A percentile compares a stretch with the other conserved stretches of the same genome.
phyloP scores from a whole-genome alignment of 2,329 filamentous ascomycete genomes.

The Aureobasidium sp. region DNA sequence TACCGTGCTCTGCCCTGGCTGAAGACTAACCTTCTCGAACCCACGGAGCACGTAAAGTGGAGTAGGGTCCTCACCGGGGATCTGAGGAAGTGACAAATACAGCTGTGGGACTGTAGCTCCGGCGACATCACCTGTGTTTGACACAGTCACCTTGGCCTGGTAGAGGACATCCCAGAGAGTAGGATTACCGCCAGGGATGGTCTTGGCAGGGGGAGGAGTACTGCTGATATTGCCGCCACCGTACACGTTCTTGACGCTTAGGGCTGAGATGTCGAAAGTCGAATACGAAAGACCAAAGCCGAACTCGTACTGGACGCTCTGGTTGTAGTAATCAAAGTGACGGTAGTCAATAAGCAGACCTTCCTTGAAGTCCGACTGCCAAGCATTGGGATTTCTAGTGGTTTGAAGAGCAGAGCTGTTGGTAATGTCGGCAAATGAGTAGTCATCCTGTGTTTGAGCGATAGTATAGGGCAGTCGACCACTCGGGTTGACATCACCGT shows the following conservation, averaged over 20 bases:
- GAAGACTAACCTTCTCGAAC: slow-evolving; percentile 34
- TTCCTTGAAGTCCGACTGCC: slow-evolving; percentile 45
- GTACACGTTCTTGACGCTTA: slow-evolving; percentile 40
- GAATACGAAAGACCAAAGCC: slow-evolving; percentile 32
- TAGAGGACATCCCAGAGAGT: slow-evolving; percentile 60
- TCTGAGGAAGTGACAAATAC: slow-evolving; percentile 43
- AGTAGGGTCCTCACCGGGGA: slow-evolving; percentile 53
- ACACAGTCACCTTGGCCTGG: slow-evolving; percentile 57
- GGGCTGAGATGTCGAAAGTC: slow-evolving; percentile 32
- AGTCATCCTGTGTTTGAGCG: slow-evolving; percentile 28
- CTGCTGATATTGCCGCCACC: slow-evolving; percentile 38
- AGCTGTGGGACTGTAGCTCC: slow-evolving; percentile 58
- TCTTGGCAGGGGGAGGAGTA: slow-evolving; percentile 32
- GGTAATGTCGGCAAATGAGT: slow-evolving; percentile 27
- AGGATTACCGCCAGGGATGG: slow-evolving; percentile 49
- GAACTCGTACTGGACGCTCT: slow-evolving; percentile 27
- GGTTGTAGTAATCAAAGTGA: slow-evolving; percentile 39
- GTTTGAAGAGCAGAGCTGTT: slow-evolving; percentile 29
- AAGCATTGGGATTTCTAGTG: slow-evolving; percentile 30
- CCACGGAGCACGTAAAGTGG: slow-evolving; percentile 36
- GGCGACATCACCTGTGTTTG: slow-evolving; percentile 55
- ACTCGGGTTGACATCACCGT: slow-evolving; percentile 28
- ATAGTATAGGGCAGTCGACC: slow-evolving; percentile 34
- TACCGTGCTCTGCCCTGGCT: slow-evolving; percentile 18
- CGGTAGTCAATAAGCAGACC: slow-evolving; percentile 48